Percentiles rank a stretch among this genome's conserved stretches.
These are phyloP conservation scores for Bombardia bombarda DNA, from an alignment of 495 filamentous ascomycete genomes.

Conservation along the genomic window DNA sequence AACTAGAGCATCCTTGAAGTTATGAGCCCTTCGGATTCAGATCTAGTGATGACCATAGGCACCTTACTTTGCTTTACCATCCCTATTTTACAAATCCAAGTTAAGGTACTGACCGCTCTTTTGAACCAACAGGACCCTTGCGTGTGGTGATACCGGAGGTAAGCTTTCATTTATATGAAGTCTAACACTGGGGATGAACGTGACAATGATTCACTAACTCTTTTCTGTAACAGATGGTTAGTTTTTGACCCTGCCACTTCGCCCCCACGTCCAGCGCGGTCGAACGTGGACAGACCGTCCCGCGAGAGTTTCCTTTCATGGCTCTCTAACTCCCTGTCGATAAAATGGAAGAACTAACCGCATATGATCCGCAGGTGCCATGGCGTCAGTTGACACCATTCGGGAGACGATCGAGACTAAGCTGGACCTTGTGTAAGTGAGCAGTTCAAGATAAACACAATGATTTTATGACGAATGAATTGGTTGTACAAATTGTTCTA, in stretches of 20 bases:
- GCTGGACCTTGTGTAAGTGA: too few relatives aligned
- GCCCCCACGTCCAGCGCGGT: background rate
- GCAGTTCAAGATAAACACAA: too few relatives aligned
- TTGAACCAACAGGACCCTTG: constrained; percentile 14
- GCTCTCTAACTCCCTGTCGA: background rate
- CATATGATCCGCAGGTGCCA: constrained; percentile 42
- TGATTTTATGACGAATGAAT: too few relatives aligned
- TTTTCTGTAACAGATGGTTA: constrained; percentile 5
- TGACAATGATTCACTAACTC: background rate
- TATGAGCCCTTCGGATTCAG: too few relatives aligned
- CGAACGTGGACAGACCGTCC: too few relatives aligned
- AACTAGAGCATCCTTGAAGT: too few relatives aligned
- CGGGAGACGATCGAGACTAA: constrained; percentile 49
- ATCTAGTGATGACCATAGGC: background rate
- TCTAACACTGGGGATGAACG: too few relatives aligned
- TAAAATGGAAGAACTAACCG: background rate
- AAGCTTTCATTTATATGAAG: background rate
- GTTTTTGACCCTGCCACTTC: background rate
- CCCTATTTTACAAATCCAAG: background rate
- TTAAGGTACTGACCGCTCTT: background rate
- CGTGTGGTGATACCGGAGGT: constrained; percentile 27
- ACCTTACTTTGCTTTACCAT: background rate
- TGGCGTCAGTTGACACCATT: constrained; percentile 81
- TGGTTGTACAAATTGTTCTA: too few relatives aligned
- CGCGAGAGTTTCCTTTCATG: too few relatives aligned